Evolutionary conservation across 2,329 filamentous ascomycete species (phyloP), one percentile per base, ranked within the genome.

Genomic region (Atkinsonella hypoxylon): DNA sequence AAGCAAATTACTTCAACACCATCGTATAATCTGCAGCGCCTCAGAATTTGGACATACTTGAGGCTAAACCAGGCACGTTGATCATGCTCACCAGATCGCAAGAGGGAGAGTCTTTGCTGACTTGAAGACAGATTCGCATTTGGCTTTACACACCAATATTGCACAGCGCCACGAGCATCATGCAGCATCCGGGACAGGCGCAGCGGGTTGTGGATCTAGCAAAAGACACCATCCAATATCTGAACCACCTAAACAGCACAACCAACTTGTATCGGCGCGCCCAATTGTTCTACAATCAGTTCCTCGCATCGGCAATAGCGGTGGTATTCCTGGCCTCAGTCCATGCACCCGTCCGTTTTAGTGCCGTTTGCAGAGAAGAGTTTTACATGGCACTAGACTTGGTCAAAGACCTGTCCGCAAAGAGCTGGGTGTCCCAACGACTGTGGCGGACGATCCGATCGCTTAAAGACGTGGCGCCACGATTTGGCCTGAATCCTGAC

Each of bases 81-180:
- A 31, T 38, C 12, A 0, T 2, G 8, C 5, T 15, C 22, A 3
- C 22, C 7, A 10, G 13, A 18, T 30, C 20, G 2, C 3, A 17
- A 7, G 9, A 22, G 38, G 38, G n/a, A 12, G 20, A 3, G 9
- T 11, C 15, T 36, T 5, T 13, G 11, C 30, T 43, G 13, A 42
- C 31, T 26, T 26, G 2, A 15, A 2, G 26, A 2, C 3, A 71
- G 70, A 87, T 95, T 69, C 85, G 90, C 5, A 93, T 90, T 52
- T 82, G 89, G 63, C 86, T 96, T 30, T 90, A 94, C 64, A 87
- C 89, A 0, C 89, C 89, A 0, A 83, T 95, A 2, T 71, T 97
- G 9, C 88, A 95, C 64, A 91, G 85, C 17, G 82, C 87, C 3
- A 85, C 81, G 12, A 90, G 83, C 59, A 96, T 96, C 59, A 80